Conservation (phyloP, 2,329 filamentous ascomycete species). For the Amauroascus niger region DNA sequence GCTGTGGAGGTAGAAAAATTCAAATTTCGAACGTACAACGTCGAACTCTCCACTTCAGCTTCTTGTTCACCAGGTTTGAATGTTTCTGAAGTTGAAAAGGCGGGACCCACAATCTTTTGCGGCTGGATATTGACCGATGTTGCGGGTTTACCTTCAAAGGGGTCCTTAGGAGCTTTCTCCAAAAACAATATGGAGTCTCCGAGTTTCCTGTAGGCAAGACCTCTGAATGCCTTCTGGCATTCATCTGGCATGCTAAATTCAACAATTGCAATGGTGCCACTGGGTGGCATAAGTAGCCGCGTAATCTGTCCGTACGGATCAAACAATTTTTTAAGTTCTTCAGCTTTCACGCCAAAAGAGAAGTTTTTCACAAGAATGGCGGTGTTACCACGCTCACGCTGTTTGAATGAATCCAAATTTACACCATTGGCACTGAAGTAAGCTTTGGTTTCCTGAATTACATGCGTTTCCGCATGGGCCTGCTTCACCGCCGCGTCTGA, state of each 20-base stretch:
- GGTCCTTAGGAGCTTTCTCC: constrained; percentile 79
- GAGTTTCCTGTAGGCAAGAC: constrained; percentile 79
- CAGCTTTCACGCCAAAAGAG: constrained; percentile 66
- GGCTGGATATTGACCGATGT: constrained; percentile 25
- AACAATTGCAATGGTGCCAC: constrained; percentile 85
- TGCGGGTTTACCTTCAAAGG: constrained; percentile 49
- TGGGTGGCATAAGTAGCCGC: constrained; percentile 81
- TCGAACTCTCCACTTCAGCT: constrained; percentile 52
- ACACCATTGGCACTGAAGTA: constrained; percentile 85
- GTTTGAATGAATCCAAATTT: constrained; percentile 85
- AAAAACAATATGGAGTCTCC: constrained; percentile 86
- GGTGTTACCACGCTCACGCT: constrained; percentile 70
- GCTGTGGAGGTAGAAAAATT: constrained; percentile 81
- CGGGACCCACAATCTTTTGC: constrained; percentile 30
- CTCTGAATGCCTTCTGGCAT: constrained; percentile 72
- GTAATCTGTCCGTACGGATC: constrained; percentile 75
- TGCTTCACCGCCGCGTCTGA: constrained; percentile 92
- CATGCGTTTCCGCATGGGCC: constrained; percentile 87
- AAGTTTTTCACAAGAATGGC: constrained; percentile 94
- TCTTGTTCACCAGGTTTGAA: constrained; percentile 32
- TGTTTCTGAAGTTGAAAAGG: constrained; percentile 35
- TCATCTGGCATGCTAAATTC: constrained; percentile 73
- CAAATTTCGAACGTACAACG: constrained; percentile 86
- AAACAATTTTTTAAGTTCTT: constrained; percentile 71
- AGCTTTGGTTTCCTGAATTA: constrained; percentile 91